Evolutionary conservation across 2,329 filamentous ascomycete species (phyloP).

Genomic region (Talaromyces sp.): DNA sequence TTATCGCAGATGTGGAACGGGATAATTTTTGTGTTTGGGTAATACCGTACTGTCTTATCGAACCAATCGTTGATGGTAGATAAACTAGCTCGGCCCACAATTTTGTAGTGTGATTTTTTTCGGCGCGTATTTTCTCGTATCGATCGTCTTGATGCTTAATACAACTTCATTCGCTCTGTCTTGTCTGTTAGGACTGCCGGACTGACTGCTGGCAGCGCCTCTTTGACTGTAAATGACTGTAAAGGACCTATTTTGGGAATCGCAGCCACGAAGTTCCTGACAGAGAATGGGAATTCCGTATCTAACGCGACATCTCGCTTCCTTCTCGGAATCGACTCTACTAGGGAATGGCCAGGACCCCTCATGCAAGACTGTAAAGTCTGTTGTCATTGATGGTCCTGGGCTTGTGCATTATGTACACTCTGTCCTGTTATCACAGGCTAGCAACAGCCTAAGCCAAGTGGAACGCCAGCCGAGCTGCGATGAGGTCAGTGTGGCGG

Average conservation of each 20-base stretch:
- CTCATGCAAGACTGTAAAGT: constrained; percentile 11
- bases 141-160: neutral
- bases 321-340: constrained; percentile 28
- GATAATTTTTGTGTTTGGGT: neutral
- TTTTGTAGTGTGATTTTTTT: neutral
- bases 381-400: constrained; percentile 69
- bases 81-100: neutral
- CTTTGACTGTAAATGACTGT: neutral
- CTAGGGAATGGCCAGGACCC: constrained; percentile 19
- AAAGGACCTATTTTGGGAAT: neutral
- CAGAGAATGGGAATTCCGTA: constrained; percentile 34
- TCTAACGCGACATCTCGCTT: constrained; percentile 31
- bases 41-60: constrained; percentile 2
- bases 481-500: constrained; percentile 56
- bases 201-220: neutral
- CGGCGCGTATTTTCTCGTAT: neutral
- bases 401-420: constrained; percentile 72
- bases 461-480: constrained; percentile 60
- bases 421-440: constrained; percentile 50
- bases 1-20: neutral
- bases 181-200: neutral
- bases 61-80: neutral
- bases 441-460: constrained; percentile 40
- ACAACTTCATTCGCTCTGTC: neutral
- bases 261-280: neutral